Evolutionary conservation across 441 rosid genomes (phyloP).

Genomic region (Gossypium davidsonii): DNA sequence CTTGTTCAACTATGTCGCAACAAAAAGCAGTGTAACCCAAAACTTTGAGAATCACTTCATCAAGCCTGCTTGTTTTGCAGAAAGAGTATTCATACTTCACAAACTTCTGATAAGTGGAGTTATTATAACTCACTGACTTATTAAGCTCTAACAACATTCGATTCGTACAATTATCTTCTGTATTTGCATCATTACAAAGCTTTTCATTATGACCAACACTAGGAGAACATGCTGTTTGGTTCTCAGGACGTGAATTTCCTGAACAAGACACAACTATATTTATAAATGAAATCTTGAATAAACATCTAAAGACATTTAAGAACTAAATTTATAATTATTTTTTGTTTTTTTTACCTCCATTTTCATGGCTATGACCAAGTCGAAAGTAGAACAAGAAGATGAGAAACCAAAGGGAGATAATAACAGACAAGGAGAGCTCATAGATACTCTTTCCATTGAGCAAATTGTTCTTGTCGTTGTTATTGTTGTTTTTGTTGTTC

Average conservation of each 20-base stretch:
- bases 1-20: slow-evolving; percentile 32
- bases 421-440: slow-evolving; percentile 53
- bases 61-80: slow-evolving; percentile 30
- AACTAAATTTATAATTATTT: no score
- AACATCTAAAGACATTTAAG: no score
- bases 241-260: slow-evolving; percentile 24
- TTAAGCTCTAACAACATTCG: slow-evolving; percentile 34
- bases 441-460: slow-evolving; percentile 24
- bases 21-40: slow-evolving; percentile 41
- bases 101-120: slow-evolving; percentile 29
- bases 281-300: no score
- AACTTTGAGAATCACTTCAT: slow-evolving; percentile 42
- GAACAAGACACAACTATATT: slow-evolving; percentile 13
- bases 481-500: slow-evolving; percentile 2
- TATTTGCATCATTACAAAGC: slow-evolving; percentile 8
- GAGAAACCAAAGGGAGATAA: slow-evolving; percentile 54
- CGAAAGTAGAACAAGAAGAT: slow-evolving; percentile 49
- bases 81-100: slow-evolving; percentile 33
- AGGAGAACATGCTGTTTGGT: slow-evolving; percentile 13
- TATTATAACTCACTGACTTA: slow-evolving; percentile 25
- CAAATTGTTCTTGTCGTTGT: not conserved
- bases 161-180: slow-evolving; percentile 19
- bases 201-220: slow-evolving; percentile 17
- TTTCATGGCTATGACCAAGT: slow-evolving; percentile 53
- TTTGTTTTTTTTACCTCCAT: slow-evolving; percentile 33